Percentiles rank a stretch among this genome's conserved stretches.
phyloP scores from a whole-genome alignment of 202 grass and related monocot genomes.

The Schoenoplectus tabernaemontani region DNA sequence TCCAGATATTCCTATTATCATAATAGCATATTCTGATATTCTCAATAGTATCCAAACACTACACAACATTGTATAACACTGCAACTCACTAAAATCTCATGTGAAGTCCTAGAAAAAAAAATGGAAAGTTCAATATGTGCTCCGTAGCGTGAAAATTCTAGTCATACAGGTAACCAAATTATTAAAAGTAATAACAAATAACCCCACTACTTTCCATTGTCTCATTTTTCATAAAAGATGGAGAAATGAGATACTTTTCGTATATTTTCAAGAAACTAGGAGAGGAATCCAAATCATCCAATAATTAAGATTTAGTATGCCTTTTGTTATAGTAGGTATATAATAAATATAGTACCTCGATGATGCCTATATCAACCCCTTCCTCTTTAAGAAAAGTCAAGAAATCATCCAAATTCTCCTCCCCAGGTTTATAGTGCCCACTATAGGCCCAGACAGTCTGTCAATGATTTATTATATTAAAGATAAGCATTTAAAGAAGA shows the following conservation, averaged over 20 bases:
- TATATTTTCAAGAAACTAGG: too few relatives aligned
- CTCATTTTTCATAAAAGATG: neutral
- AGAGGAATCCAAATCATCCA: too few relatives aligned
- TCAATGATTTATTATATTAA: slow-evolving; percentile 2
- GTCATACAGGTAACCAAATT: neutral
- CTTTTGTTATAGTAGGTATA: neutral
- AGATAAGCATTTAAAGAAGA: neutral
- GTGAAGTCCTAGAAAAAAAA: neutral
- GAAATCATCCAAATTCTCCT: slow-evolving; percentile 59
- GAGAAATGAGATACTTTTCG: too few relatives aligned
- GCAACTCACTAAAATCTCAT: neutral
- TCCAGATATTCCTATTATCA: too few relatives aligned
- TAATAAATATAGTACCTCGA: slow-evolving; percentile 41
- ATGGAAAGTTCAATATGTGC: neutral
- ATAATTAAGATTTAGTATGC: neutral
- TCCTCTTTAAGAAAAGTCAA: slow-evolving; percentile 61
- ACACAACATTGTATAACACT: neutral
- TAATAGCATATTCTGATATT: too few relatives aligned
- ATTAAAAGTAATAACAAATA: slow-evolving; percentile 12
- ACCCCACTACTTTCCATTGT: neutral
- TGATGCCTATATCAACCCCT: slow-evolving; percentile 49
- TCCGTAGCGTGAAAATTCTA: neutral
- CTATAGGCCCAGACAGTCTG: slow-evolving; percentile 75
- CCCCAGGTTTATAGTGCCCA: slow-evolving; percentile 81
- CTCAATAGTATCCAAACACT: too few relatives aligned